A percentile compares a stretch with the other conserved stretches of the same genome.
phyloP scores from a whole-genome alignment of 192 early-diverging fungal species.

The Mortierella alpina region DNA sequence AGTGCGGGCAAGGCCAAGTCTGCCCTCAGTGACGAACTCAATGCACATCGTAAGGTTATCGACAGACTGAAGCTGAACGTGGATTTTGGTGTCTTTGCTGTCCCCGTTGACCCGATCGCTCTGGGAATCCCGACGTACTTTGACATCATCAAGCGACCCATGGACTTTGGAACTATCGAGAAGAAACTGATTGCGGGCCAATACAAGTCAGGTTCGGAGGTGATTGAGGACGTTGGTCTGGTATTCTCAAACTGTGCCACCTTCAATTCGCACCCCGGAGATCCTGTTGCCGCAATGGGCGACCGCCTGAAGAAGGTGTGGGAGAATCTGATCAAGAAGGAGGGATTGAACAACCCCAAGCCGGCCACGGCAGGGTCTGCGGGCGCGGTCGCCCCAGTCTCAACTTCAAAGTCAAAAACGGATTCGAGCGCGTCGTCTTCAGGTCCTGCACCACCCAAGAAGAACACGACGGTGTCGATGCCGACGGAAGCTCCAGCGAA shows the following conservation, averaged over 20 bases:
- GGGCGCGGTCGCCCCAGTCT: neutral
- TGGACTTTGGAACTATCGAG: conserved; percentile 72
- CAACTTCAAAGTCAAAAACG: conserved; percentile 7
- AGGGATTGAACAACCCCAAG: conserved; percentile 31
- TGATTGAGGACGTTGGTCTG: conserved; percentile 61
- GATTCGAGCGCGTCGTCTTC: neutral
- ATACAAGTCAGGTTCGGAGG: conserved; percentile 55
- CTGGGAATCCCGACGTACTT: conserved; percentile 77
- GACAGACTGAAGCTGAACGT: conserved; percentile 54
- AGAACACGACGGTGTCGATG: neutral
- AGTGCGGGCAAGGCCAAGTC: conserved; percentile 11
- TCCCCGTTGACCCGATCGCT: conserved; percentile 78
- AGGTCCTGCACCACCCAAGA: neutral
- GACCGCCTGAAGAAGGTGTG: conserved; percentile 63
- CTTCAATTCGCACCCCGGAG: conserved; percentile 70
- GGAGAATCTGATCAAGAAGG: conserved; percentile 47
- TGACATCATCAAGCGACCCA: conserved; percentile 77
- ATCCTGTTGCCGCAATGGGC: conserved; percentile 68
- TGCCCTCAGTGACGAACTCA: conserved; percentile 22
- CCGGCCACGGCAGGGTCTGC: neutral
- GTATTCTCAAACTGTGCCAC: conserved; percentile 80
- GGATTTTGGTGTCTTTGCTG: conserved; percentile 55
- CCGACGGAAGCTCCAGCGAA: conserved; percentile 8
- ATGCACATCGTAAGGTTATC: conserved; percentile 43
- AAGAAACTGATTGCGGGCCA: conserved; percentile 53